Evolutionary conservation across 2,329 filamentous ascomycete species (phyloP).

Genomic region (Chrysosphaeria jannelii): DNA sequence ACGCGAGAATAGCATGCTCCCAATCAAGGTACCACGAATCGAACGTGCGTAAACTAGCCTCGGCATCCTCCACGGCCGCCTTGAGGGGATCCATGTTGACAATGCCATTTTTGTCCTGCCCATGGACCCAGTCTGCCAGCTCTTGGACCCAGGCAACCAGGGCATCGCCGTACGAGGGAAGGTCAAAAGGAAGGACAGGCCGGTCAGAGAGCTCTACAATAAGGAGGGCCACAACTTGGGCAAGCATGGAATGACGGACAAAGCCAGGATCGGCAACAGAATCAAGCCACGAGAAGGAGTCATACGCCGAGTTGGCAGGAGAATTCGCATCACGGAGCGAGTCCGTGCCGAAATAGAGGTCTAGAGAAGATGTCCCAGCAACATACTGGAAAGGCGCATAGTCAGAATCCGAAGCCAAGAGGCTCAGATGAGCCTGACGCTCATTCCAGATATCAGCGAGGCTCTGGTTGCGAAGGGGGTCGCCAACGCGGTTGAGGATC

Average conservation of each 20-base stretch:
- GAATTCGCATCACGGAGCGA: not conserved
- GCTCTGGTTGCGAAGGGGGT: constrained; percentile 41
- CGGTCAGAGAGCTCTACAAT: constrained; percentile 59
- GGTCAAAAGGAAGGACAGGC: constrained; percentile 55
- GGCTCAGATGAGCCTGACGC: constrained; percentile 26
- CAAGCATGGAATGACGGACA: constrained; percentile 48
- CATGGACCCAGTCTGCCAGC: constrained; percentile 3
- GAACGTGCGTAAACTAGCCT: constrained; percentile 30
- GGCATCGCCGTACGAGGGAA: constrained; percentile 37
- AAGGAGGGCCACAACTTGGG: constrained; percentile 53
- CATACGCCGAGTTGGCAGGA: constrained; percentile 67
- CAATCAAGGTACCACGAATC: constrained; percentile 49
- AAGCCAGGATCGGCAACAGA: constrained; percentile 58
- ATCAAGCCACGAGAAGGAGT: constrained; percentile 67
- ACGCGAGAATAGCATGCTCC: constrained; percentile 38
- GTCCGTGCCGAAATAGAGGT: constrained; percentile 34
- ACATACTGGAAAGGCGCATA: constrained; percentile 79
- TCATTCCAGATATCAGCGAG: constrained; percentile 51
- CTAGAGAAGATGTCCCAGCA: constrained; percentile 62
- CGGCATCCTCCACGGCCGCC: constrained; percentile 30
- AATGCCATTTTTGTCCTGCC: constrained; percentile 8
- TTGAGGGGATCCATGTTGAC: constrained; percentile 27
- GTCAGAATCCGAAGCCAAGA: constrained; percentile 48
- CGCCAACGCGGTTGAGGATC: constrained; percentile 41
- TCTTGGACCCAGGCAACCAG: constrained; percentile 28